Evolutionary conservation across 1,139 yeast species (phyloP).

Genomic region (Suhomyces bolitotheri): DNA sequence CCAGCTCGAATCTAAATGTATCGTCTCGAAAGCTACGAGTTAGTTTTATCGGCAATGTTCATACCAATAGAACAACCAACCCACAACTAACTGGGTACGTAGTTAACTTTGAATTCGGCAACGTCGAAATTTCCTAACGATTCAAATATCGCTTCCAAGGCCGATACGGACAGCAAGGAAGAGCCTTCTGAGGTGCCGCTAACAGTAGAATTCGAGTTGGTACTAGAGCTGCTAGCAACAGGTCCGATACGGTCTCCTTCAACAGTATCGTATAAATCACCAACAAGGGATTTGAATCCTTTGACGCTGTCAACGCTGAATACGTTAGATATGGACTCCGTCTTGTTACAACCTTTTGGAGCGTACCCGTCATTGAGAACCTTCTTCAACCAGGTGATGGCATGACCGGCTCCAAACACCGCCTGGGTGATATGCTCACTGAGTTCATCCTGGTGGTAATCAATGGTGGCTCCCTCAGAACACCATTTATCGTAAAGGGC

Average conservation of each 20-base stretch:
- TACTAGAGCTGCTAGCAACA: neutral
- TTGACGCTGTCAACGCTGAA: neutral
- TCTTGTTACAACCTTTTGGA: slow-evolving; percentile 8
- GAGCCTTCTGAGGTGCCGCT: no score
- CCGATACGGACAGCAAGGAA: no score
- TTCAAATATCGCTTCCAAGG: no score
- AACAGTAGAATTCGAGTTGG: neutral
- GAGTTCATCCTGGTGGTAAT: slow-evolving; percentile 19
- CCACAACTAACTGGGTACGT: no score
- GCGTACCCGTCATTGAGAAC: slow-evolving; percentile 2
- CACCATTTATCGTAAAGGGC: slow-evolving; percentile 19
- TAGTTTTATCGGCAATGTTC: no score
- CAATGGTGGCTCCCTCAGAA: slow-evolving; percentile 16
- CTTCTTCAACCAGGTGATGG: slow-evolving; percentile 17
- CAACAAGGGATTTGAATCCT: neutral
- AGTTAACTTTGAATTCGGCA: no score
- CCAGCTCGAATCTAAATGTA: no score
- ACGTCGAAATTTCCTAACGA: no score
- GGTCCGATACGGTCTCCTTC: slow-evolving; percentile 2
- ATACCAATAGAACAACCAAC: no score
- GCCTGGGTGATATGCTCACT: slow-evolving; percentile 20
- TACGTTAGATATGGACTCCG: neutral
- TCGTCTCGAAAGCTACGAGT: no score
- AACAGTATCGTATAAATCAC: neutral
- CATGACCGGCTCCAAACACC: slow-evolving; percentile 19